These are phyloP conservation scores for Eucalyptus leucophloia DNA, from an alignment of 345 rosid genomes.

Conservation along the genomic window DNA sequence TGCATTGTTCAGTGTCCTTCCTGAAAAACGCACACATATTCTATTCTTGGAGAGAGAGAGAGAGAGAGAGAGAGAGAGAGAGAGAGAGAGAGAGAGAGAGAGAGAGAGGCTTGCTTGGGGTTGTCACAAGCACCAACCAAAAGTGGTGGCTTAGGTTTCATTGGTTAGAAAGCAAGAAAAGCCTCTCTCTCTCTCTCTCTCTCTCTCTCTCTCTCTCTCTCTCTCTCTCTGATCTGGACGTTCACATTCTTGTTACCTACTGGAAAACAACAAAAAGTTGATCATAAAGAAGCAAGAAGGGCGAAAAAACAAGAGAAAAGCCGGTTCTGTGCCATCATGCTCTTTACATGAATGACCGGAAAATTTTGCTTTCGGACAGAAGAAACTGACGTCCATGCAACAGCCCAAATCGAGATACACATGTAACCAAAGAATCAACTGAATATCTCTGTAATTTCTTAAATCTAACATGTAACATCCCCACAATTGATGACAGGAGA, in stretches of 20 bases:
- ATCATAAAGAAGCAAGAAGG: not conserved
- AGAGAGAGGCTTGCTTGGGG: not conserved
- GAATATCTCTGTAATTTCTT: not conserved
- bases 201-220: not conserved
- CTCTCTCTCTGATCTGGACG: not conserved
- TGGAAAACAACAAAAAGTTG: not conserved
- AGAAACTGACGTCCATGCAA: not conserved
- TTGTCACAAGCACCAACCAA: not conserved
- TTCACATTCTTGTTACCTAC: not conserved
- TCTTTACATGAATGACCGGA: constrained; percentile 6
- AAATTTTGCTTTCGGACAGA: not conserved
- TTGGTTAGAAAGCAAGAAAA: not conserved
- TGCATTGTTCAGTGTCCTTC: constrained; percentile 1
- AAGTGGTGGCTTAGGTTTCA: not conserved
- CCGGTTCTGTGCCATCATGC: constrained; percentile 2
- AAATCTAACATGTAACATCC: not conserved
- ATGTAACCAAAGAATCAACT: constrained; percentile 4
- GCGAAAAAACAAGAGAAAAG: not conserved
- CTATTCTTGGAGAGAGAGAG: constrained; percentile 1
- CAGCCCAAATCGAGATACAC: not conserved
- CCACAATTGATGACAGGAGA: not conserved
- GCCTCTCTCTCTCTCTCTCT: not conserved
- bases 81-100: not conserved
- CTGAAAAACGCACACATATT: not conserved
- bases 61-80: not conserved